A percentile compares a stretch with the other conserved stretches of the same genome.
Evolutionary conservation across 2,329 filamentous ascomycete species (phyloP).

Genomic region (Xylaria sp.): DNA sequence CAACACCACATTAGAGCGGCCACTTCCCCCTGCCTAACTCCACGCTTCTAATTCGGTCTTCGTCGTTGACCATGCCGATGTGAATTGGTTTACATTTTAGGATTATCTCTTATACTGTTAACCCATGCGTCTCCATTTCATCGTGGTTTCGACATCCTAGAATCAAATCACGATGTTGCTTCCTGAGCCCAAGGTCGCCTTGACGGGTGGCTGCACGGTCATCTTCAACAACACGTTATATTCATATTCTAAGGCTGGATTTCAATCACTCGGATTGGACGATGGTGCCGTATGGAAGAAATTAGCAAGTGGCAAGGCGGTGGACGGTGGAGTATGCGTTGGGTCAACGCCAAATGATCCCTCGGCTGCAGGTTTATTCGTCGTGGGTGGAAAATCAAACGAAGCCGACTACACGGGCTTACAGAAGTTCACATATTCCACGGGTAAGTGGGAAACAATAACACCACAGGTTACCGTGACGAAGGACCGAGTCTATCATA

Average conservation of each 20-base stretch:
- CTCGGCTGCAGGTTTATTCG: constrained; percentile 73
- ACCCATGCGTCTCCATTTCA: constrained; percentile 6
- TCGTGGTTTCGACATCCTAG: constrained; percentile 21
- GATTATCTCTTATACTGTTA: constrained; percentile 34
- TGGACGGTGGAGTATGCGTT: constrained; percentile 82
- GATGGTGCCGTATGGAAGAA: constrained; percentile 77
- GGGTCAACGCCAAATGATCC: constrained; percentile 71
- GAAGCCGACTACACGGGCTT: constrained; percentile 75
- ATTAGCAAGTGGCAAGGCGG: constrained; percentile 72
- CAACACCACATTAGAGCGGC: constrained; percentile 27
- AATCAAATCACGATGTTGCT: constrained; percentile 69
- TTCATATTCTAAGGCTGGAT: constrained; percentile 78
- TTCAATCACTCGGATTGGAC: constrained; percentile 77
- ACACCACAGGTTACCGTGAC: constrained; percentile 61
- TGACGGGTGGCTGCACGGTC: constrained; percentile 84
- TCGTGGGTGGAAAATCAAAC: constrained; percentile 78
- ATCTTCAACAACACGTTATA: constrained; percentile 86
- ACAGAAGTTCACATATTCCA: constrained; percentile 72
- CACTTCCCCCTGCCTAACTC: neutral
- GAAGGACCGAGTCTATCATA: constrained; percentile 78
- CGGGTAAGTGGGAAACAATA: constrained; percentile 64
- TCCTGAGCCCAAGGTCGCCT: constrained; percentile 74
- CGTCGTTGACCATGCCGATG: constrained; percentile 43
- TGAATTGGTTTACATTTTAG: constrained; percentile 36
- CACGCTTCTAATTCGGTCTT: constrained; percentile 6